phyloP scores from a whole-genome alignment of 371 early-diverging fungal species.

The Sanchytrium tribonematis region DNA sequence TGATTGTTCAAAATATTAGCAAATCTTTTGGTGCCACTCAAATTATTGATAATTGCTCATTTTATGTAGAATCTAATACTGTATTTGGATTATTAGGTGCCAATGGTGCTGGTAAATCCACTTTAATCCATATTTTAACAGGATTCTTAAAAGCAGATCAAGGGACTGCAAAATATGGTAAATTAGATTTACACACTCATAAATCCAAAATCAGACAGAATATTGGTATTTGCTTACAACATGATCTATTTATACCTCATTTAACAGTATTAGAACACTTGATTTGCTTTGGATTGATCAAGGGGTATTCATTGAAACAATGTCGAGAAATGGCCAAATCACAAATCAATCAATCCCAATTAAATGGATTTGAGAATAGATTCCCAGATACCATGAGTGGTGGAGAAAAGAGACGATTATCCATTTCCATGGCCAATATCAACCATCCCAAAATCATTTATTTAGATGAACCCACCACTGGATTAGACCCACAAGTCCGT shows the following conservation, averaged over 20 bases:
- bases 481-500: conserved; percentile 6
- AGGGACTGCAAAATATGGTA: conserved; percentile 8
- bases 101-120: conserved; percentile 20
- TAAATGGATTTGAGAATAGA: not conserved
- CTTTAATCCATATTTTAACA: conserved; percentile 11
- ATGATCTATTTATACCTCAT: too few species aligned
- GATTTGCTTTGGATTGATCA: too few species aligned
- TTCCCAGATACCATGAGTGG: not conserved
- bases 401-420: not conserved
- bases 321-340: too few species aligned
- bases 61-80: conserved; percentile 8
- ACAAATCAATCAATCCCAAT: too few species aligned
- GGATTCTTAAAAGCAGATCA: conserved; percentile 8
- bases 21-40: not conserved
- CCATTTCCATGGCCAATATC: not conserved
- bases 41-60: conserved; percentile 5
- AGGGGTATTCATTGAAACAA: too few species aligned
- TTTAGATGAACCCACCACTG: conserved; percentile 4
- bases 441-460: conserved; percentile 1
- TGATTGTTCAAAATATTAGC: not conserved
- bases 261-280: too few species aligned
- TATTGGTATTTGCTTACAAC: not conserved
- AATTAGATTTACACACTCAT: conserved; percentile 2
- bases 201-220: not conserved
- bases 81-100: conserved; percentile 13